These are phyloP conservation scores for peach (Prunus persica) DNA, from an alignment of 306 rosid species.

Conservation along the genomic window DNA sequence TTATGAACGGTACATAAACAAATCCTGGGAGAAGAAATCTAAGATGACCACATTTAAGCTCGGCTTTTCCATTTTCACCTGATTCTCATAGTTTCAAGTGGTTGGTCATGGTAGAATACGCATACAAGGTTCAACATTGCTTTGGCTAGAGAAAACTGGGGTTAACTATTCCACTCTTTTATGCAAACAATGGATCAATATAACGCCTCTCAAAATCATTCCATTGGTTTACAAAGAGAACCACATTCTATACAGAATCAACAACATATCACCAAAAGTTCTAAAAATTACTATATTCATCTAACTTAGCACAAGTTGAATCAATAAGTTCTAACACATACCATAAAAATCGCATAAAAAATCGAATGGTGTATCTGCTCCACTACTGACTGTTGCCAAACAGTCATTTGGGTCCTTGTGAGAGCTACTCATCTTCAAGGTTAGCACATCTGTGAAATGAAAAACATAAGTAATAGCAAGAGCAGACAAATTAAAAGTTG, in stretches of 20 bases:
- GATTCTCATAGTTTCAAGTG: neutral
- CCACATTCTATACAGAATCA: neutral
- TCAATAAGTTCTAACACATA: neutral
- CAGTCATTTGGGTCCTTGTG: slow-evolving; percentile 34
- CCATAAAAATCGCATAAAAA: slow-evolving; percentile 24
- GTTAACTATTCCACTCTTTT: neutral
- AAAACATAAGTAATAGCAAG: neutral
- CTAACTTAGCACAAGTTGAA: neutral
- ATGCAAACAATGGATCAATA: neutral
- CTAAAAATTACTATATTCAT: neutral
- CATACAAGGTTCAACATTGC: neutral
- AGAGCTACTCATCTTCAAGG: slow-evolving; percentile 26
- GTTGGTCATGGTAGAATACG: neutral
- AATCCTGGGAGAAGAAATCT: neutral
- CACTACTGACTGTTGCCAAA: slow-evolving; percentile 32
- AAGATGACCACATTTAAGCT: neutral
- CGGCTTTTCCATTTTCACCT: neutral
- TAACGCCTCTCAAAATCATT: neutral
- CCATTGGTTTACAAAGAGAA: neutral
- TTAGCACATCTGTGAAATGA: neutral
- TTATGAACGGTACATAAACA: neutral
- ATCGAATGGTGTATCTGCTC: slow-evolving; percentile 42
- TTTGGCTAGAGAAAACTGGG: neutral
- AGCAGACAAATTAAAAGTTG: too few species aligned
- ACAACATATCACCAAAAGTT: neutral